phyloP scores from a whole-genome alignment of 208 protist species.

The Novymonas esmeraldas region DNA sequence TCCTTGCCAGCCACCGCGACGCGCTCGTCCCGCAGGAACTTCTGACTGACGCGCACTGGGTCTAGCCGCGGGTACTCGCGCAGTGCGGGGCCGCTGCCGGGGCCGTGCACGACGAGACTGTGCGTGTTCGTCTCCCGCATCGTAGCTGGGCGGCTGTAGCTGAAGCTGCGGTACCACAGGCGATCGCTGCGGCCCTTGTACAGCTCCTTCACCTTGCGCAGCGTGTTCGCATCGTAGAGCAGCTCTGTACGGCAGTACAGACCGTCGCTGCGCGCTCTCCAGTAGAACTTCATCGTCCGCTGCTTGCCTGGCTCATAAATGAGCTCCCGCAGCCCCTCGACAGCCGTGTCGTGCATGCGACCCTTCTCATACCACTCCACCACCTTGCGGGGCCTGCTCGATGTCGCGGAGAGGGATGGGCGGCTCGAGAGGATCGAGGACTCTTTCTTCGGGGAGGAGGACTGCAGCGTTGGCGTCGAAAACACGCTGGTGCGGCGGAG shows the following conservation, averaged over 20 bases:
- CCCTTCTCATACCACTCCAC: constrained; percentile 85
- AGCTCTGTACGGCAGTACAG: constrained; percentile 76
- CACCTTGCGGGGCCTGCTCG: constrained; percentile 32
- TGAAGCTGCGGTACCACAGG: constrained; percentile 82
- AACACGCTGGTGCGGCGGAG: constrained; percentile 60
- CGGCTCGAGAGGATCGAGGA: constrained; percentile 15
- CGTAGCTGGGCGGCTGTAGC: constrained; percentile 49
- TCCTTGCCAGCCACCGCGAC: constrained; percentile 55
- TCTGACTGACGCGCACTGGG: constrained; percentile 85
- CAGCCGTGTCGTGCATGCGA: constrained; percentile 55
- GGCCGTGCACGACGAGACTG: constrained; percentile 33
- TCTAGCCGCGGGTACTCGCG: constrained; percentile 70
- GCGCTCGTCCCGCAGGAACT: constrained; percentile 63
- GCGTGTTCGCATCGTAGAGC: constrained; percentile 58
- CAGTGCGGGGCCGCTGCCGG: constrained; percentile 16
- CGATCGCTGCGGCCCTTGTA: constrained; percentile 80
- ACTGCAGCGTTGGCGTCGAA: constrained; percentile 19
- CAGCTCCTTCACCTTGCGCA: constrained; percentile 87
- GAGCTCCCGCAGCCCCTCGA: constrained; percentile 74
- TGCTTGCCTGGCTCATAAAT: constrained; percentile 66
- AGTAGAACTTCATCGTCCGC: constrained; percentile 88
- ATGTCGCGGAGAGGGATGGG: constrained; percentile 4
- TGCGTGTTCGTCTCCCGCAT: constrained; percentile 39
- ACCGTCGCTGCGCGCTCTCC: constrained; percentile 82
- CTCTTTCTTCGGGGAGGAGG: constrained; percentile 4